A percentile compares a stretch with the other conserved stretches of the same genome.
These are phyloP conservation scores for Zygoascus tannicola DNA, from an alignment of 805 yeast species.

Conservation along the genomic window DNA sequence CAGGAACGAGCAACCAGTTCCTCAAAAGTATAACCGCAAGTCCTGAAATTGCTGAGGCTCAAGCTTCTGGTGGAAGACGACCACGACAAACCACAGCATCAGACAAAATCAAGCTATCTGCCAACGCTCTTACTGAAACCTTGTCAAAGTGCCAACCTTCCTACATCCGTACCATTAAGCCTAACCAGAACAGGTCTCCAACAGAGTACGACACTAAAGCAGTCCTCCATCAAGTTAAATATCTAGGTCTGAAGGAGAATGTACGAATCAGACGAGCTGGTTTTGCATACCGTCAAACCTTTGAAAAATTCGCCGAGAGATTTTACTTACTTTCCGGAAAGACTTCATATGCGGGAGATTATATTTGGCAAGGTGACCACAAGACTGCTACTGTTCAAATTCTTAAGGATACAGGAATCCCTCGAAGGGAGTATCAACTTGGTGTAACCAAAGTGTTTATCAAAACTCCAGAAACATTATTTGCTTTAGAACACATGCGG, in stretches of 20 bases:
- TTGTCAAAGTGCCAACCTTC: constrained; percentile 88
- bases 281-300: constrained; percentile 93
- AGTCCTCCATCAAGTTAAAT: constrained; percentile 91
- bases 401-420: constrained; percentile 56
- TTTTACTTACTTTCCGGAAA: constrained; percentile 78
- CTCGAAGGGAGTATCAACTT: constrained; percentile 73
- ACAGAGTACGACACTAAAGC: constrained; percentile 80
- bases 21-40: constrained; percentile 52
- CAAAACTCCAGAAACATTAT: constrained; percentile 92
- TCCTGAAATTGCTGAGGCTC: constrained; percentile 44
- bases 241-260: constrained; percentile 91
- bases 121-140: constrained; percentile 82
- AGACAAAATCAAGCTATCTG: constrained; percentile 86
- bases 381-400: constrained; percentile 45
- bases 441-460: constrained; percentile 90
- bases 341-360: constrained; percentile 88
- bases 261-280: constrained; percentile 98
- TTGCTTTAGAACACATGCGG: constrained; percentile 91
- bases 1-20: constrained; percentile 62
- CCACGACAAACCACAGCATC: constrained; percentile 94
- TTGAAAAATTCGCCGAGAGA: constrained; percentile 91
- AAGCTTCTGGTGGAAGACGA: constrained; percentile 34
- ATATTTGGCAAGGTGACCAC: constrained; percentile 55
- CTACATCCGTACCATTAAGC: constrained; percentile 94
- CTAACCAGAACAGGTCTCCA: constrained; percentile 88